Conservation (phyloP, 1,284 basidiomycete genomes). For the Boletellus deceptivus region DNA sequence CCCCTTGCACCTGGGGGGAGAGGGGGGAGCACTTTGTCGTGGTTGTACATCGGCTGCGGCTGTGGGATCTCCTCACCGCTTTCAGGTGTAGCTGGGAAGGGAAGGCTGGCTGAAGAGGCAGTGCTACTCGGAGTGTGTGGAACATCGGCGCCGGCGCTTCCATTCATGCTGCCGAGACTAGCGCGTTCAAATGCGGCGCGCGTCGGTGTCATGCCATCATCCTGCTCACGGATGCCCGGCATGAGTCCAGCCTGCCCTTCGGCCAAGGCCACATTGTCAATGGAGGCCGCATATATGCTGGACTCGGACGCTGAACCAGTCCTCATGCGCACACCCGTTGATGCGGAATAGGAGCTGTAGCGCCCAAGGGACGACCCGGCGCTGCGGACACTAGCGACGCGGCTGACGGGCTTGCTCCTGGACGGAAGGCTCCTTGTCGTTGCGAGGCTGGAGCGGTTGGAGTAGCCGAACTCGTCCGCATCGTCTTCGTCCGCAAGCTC, state of each 20-base stretch:
- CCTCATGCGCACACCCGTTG: conserved; percentile 12
- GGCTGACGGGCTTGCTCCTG: conserved; percentile 23
- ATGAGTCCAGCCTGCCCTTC: conserved; percentile 20
- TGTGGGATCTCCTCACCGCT: conserved; percentile 22
- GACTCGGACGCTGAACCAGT: conserved; percentile 20
- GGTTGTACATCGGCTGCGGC: conserved; percentile 9
- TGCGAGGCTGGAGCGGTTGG: conserved; percentile 9
- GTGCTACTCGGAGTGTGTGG: conserved; percentile 36
- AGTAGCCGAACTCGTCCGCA: conserved; percentile 26
- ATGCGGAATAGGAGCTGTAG: conserved; percentile 25
- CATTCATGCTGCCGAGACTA: conserved; percentile 27
- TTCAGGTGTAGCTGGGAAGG: conserved; percentile 45
- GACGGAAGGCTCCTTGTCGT: conserved; percentile 22
- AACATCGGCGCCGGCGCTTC: conserved; percentile 14
- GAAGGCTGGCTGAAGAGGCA: conserved; percentile 43
- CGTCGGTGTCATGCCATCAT: conserved; percentile 30
- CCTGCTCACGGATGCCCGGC: conserved; percentile 30
- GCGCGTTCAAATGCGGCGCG: conserved; percentile 28
- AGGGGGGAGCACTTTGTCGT: conserved; percentile 30
- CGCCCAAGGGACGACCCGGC: conserved; percentile 25
- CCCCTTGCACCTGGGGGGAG: conserved; percentile 17
- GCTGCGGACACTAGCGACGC: conserved; percentile 24
- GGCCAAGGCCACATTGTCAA: conserved; percentile 1
- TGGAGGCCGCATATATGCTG: conserved; percentile 13
- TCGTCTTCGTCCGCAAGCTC: conserved; percentile 13